These are phyloP conservation scores for Coemansia sp. DNA, from an alignment of 192 early-diverging fungal species.

Conservation along the genomic window DNA sequence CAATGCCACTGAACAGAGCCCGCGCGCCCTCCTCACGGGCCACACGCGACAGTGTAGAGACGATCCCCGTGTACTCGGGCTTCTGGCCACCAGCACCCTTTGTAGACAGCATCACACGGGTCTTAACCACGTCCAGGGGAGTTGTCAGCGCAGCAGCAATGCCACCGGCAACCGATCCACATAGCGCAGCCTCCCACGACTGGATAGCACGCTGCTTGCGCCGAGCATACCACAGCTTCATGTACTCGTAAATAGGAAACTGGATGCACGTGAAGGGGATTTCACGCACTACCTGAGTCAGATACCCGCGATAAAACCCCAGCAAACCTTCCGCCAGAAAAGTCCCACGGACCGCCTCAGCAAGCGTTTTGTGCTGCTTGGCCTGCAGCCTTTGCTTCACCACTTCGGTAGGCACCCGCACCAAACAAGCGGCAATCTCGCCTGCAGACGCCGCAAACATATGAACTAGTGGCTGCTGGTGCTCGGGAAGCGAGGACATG, in stretches of 20 bases:
- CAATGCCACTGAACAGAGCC: conserved; percentile 83
- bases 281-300: conserved; percentile 90
- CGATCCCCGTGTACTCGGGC: conserved; percentile 64
- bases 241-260: conserved; percentile 90
- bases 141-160: conserved; percentile 88
- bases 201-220: conserved; percentile 54
- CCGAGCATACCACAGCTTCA: conserved; percentile 65
- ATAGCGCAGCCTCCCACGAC: conserved; percentile 82
- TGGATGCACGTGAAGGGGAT: conserved; percentile 97
- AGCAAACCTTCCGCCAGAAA: conserved; percentile 66
- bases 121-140: conserved; percentile 95
- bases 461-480: conserved; percentile 63
- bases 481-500: conserved; percentile 2
- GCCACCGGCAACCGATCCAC: conserved; percentile 85
- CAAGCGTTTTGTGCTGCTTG: conserved; percentile 65
- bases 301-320: conserved; percentile 91
- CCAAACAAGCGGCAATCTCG: conserved; percentile 88
- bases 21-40: conserved; percentile 72
- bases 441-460: conserved; percentile 88
- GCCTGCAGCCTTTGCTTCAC: conserved; percentile 96
- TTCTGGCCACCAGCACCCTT: conserved; percentile 26
- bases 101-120: conserved; percentile 90
- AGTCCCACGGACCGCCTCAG: conserved; percentile 63
- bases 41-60: conserved; percentile 70
- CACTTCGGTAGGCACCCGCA: conserved; percentile 94